Base-by-base conservation (phyloP, 2,329 filamentous ascomycete genomes). In the Neonectria sp. region DNA sequence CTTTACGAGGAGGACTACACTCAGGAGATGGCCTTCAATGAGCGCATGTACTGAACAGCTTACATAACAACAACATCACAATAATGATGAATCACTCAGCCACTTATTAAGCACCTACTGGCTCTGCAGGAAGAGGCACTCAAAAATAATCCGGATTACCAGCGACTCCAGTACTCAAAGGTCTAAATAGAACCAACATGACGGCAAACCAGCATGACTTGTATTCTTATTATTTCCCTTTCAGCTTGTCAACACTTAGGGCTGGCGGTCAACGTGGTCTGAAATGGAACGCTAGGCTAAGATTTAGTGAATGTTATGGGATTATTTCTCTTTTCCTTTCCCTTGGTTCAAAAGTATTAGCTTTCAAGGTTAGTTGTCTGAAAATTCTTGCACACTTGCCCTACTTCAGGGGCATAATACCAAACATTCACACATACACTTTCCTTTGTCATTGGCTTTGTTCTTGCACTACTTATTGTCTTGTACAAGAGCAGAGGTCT, bases 1-100 rank as follows among this genome's bases (percentile, higher is more conserved):
- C 72, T 84, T 27, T 87, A 87, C 67, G 84, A 84, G 25, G 84
- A 85, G 29, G 82, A 83, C 4, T 80, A 84, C 51, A 67, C 74
- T 45, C 78, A 80, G 2, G 79, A 82, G 11, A 78, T 86, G 70
- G 71, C 80, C 35, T 85, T 85, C 70, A 77, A 82, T 58, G 62
- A 66, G 17, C 67, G 51, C n/a, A n/a, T n/a, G n/a, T n/a, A n/a
- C n/a, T n/a, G n/a, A n/a, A n/a, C n/a, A n/a, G n/a, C n/a, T n/a
- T n/a, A n/a, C n/a, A n/a, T n/a, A n/a, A n/a, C n/a, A n/a, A n/a
- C n/a, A n/a, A n/a, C n/a, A n/a, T n/a, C 60, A 71, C 45, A 62
- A 67, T 45, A 46, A 45, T 31, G 15, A 52, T 25, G 58, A 65
- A 52, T 35, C 12, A 46, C 15, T 12, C 31, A 24, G 35, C n/a